Conservation (phyloP, 257 asterid species). For the Gentiana straminea region DNA sequence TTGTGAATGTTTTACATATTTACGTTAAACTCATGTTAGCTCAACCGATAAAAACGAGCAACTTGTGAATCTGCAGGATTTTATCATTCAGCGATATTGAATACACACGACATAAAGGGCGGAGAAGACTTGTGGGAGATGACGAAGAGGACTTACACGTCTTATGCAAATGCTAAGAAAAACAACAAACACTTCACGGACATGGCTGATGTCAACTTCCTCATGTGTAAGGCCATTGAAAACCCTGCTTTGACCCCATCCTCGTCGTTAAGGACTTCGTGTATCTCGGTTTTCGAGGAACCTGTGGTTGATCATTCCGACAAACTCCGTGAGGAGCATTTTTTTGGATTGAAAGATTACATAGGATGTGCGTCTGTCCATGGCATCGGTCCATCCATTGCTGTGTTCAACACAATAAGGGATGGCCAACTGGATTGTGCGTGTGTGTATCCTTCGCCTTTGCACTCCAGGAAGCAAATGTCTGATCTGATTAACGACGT, state of each 20-base stretch:
- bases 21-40: neutral
- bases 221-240: conserved; percentile 87
- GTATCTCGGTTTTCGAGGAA: conserved; percentile 69
- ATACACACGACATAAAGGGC: conserved; percentile 54
- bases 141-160: conserved; percentile 43
- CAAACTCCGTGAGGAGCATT: conserved; percentile 14
- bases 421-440: conserved; percentile 62
- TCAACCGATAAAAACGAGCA: too few relatives aligned
- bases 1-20: neutral
- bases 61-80: conserved; percentile 39
- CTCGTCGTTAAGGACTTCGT: conserved; percentile 59
- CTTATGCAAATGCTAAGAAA: conserved; percentile 49
- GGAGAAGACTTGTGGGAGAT: conserved; percentile 63
- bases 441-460: conserved; percentile 72
- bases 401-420: conserved; percentile 56
- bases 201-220: conserved; percentile 73
- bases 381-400: conserved; percentile 83
- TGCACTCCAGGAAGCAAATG: conserved; percentile 88
- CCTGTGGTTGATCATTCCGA: conserved; percentile 26
- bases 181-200: conserved; percentile 70
- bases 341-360: conserved; percentile 64
- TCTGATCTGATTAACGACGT: conserved; percentile 46
- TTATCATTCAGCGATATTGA: conserved; percentile 79
- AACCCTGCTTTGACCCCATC: conserved; percentile 79
- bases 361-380: conserved; percentile 69